Percentiles rank a stretch among this genome's conserved stretches.
phyloP scores from a whole-genome alignment of 2,329 filamentous ascomycete genomes.

The Berkeleyomyces rouxiae region DNA sequence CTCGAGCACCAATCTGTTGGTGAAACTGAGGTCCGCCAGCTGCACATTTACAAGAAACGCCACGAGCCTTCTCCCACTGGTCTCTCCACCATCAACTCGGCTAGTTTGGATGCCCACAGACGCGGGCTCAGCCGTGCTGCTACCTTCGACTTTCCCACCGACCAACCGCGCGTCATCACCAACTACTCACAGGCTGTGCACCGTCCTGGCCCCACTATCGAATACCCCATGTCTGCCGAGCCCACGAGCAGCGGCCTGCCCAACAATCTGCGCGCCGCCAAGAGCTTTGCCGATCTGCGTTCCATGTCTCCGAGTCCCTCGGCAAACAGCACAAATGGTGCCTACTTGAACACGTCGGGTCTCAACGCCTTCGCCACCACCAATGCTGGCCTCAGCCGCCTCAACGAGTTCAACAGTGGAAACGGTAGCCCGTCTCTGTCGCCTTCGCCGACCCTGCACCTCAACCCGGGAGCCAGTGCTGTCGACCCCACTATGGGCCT shows the following conservation, averaged over 20 bases:
- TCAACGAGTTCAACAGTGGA: slow-evolving; percentile 17
- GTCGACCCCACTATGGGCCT: slow-evolving; percentile 11
- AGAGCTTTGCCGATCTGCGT: slow-evolving; percentile 89
- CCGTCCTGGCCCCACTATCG: slow-evolving; percentile 68
- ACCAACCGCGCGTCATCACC: slow-evolving; percentile 55
- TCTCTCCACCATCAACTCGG: slow-evolving; percentile 39
- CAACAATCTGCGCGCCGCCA: slow-evolving; percentile 76
- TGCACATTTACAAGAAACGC: slow-evolving; percentile 67
- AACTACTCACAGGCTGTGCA: slow-evolving; percentile 59
- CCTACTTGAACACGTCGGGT: slow-evolving; percentile 39
- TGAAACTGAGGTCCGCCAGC: slow-evolving; percentile 69
- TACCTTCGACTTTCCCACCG: slow-evolving; percentile 90
- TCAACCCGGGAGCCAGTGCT: slow-evolving; percentile 20
- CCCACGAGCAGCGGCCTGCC: slow-evolving; percentile 39
- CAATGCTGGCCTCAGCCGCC: slow-evolving; percentile 9
- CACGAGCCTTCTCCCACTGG: slow-evolving; percentile 35
- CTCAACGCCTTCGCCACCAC: slow-evolving; percentile 29
- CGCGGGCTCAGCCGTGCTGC: slow-evolving; percentile 81
- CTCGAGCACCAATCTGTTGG: slow-evolving; percentile 83
- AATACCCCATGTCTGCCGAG: slow-evolving; percentile 67
- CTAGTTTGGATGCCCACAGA: slow-evolving; percentile 59
- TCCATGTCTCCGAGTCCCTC: slow-evolving; percentile 92
- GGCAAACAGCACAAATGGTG: slow-evolving; percentile 55
- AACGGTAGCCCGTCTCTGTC: slow-evolving; percentile 17
- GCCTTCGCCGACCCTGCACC: slow-evolving; percentile 11